These are phyloP conservation scores for Myrica gale DNA, from an alignment of 306 rosid species.

Conservation along the genomic window DNA sequence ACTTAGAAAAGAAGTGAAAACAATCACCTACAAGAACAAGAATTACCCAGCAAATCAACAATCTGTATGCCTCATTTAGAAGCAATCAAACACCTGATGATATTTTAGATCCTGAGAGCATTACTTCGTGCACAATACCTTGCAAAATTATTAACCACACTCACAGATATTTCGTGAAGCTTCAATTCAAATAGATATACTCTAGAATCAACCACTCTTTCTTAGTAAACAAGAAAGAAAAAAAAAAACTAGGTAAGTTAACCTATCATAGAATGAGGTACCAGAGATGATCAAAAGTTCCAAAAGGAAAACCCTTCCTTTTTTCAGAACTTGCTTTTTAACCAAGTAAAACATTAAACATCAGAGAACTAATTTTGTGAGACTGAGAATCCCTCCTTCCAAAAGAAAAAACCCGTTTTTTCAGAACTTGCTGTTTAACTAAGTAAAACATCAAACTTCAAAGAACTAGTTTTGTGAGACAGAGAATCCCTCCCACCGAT, in stretches of 20 bases:
- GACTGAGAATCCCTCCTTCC: no score
- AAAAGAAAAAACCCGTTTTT: background rate
- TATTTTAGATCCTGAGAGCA: background rate
- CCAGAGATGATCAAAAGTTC: background rate
- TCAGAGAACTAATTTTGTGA: no score
- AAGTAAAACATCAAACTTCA: background rate
- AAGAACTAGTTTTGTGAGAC: background rate
- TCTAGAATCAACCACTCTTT: background rate
- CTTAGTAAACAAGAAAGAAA: background rate
- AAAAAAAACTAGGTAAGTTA: background rate
- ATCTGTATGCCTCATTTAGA: background rate
- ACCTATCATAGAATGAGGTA: background rate
- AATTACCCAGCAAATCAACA: background rate
- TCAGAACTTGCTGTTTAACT: background rate
- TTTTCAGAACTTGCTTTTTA: no score
- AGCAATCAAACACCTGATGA: background rate
- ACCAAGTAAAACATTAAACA: no score
- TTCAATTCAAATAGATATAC: background rate
- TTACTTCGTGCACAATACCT: background rate
- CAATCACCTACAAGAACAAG: constrained; percentile 44
- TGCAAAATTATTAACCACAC: background rate
- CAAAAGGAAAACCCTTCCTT: background rate
- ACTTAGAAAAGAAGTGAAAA: constrained; percentile 39
- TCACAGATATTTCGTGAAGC: background rate
- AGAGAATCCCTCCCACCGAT: no score